Evolutionary conservation across 805 yeast species (phyloP).

Genomic region (Brettanomyces naardenensis): DNA sequence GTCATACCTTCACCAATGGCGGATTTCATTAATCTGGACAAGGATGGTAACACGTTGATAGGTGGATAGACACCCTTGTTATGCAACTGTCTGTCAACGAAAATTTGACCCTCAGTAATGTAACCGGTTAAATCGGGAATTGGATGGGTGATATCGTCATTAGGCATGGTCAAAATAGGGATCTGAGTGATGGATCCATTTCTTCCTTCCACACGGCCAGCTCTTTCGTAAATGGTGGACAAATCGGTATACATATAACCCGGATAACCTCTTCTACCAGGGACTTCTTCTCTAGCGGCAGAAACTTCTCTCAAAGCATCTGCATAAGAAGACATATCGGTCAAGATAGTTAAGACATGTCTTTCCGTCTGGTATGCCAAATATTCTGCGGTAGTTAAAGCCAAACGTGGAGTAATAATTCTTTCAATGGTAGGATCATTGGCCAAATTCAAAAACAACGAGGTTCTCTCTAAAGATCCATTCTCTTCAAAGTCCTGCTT

Average conservation of each 20-base stretch:
- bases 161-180: slow-evolving; percentile 99
- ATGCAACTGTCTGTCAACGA: slow-evolving; percentile 90
- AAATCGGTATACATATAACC: slow-evolving; percentile 99
- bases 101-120: slow-evolving; percentile 98
- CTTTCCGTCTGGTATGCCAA: slow-evolving; percentile 99
- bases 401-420: slow-evolving; percentile 98
- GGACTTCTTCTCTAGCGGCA: slow-evolving; percentile 99
- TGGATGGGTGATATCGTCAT: slow-evolving; percentile 99
- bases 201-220: slow-evolving; percentile 99
- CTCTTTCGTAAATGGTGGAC: slow-evolving; percentile 98
- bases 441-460: slow-evolving; percentile 93
- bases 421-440: slow-evolving; percentile 99
- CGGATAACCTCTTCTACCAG: slow-evolving; percentile 99
- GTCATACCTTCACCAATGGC: slow-evolving; percentile 99
- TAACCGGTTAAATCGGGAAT: slow-evolving; percentile 99
- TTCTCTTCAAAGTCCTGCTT: slow-evolving; percentile 99
- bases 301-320: slow-evolving; percentile 99
- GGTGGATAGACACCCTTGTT: slow-evolving; percentile 99
- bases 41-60: slow-evolving; percentile 93
- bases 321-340: slow-evolving; percentile 99
- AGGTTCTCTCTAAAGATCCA: slow-evolving; percentile 96
- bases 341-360: slow-evolving; percentile 94
- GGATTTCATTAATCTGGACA: slow-evolving; percentile 96
- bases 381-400: slow-evolving; percentile 96
- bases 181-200: slow-evolving; percentile 99